A percentile compares a stretch with the other conserved stretches of the same genome.
Conservation (phyloP, 2,329 filamentous ascomycete genomes). For the Tolypocladium sp. region DNA sequence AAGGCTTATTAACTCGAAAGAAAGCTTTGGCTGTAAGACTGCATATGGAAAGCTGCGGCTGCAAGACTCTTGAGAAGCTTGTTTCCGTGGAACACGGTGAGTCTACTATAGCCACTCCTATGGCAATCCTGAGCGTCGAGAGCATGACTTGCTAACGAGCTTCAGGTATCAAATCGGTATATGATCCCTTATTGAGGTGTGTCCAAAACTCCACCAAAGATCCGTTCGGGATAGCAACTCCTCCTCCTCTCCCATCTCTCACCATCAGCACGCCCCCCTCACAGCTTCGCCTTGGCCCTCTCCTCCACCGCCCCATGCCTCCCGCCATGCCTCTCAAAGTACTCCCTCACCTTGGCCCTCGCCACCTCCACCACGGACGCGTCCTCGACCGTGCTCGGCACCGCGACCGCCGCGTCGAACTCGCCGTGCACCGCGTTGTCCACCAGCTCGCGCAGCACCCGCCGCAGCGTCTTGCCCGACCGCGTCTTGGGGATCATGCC, state of each 20-base stretch:
- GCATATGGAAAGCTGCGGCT: too few species aligned
- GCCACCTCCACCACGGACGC: slow-evolving; percentile 64
- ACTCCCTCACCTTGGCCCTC: slow-evolving; percentile 60
- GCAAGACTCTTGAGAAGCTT: too few species aligned
- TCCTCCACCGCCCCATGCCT: slow-evolving; percentile 34
- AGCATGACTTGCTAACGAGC: too few species aligned
- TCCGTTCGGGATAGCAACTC: neutral
- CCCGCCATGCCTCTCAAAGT: slow-evolving; percentile 51
- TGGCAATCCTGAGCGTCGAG: too few species aligned
- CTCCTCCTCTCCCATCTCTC: neutral
- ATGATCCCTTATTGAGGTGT: neutral
- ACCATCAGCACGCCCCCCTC: slow-evolving; percentile 2
- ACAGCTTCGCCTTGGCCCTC: slow-evolving; percentile 47
- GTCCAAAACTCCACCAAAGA: too few species aligned
- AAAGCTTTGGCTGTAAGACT: too few species aligned
- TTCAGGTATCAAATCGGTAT: too few species aligned
- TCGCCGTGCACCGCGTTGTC: slow-evolving; percentile 73
- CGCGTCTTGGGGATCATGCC: slow-evolving; percentile 88
- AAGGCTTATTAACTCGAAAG: too few species aligned
- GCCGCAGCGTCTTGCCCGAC: slow-evolving; percentile 80
- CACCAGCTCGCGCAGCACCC: slow-evolving; percentile 73
- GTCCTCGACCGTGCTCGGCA: slow-evolving; percentile 85
- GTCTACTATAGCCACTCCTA: too few species aligned
- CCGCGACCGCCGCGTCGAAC: slow-evolving; percentile 60
- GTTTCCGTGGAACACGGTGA: too few species aligned